A percentile compares a stretch with the other conserved stretches of the same genome.
phyloP scores from a whole-genome alignment of 495 filamentous ascomycete genomes.

The Hypoxylon crocopeplum region DNA sequence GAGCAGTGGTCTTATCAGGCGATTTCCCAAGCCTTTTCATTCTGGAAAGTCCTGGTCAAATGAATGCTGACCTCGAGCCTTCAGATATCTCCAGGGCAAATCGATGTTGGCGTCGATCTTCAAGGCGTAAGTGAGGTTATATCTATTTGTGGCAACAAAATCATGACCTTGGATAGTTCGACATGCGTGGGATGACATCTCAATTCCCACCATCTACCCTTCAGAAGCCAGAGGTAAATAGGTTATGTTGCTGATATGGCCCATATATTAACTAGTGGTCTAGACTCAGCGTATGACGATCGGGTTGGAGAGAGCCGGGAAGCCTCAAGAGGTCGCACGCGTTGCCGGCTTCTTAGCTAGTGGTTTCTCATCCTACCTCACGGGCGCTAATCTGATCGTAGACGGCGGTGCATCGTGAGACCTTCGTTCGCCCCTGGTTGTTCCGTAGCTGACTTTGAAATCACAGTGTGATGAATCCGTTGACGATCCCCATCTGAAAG shows the following conservation, averaged over 20 bases:
- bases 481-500: slow-evolving; percentile 53
- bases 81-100: slow-evolving; percentile 60
- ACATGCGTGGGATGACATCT: slow-evolving; percentile 59
- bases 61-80: neutral
- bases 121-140: slow-evolving; percentile 42
- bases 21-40: no score
- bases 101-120: slow-evolving; percentile 64
- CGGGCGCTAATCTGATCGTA: slow-evolving; percentile 61
- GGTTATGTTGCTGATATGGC: neutral
- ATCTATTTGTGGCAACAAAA: neutral
- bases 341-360: slow-evolving; percentile 65
- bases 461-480: slow-evolving; percentile 48
- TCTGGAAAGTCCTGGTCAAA: no score
- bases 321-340: slow-evolving; percentile 61
- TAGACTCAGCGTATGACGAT: slow-evolving; percentile 36
- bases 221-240: slow-evolving; percentile 56
- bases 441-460: slow-evolving; percentile 4
- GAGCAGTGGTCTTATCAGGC: neutral
- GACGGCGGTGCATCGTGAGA: slow-evolving; percentile 61
- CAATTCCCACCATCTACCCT: slow-evolving; percentile 63
- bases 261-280: neutral
- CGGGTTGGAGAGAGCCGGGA: slow-evolving; percentile 38
- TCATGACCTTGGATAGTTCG: slow-evolving; percentile 43
- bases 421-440: neutral
- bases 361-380: slow-evolving; percentile 64